Evolutionary conservation across 2,329 filamentous ascomycete species (phyloP), one percentile per base, ranked within the genome.

Genomic region (Byssoonygena ceratinophila): DNA sequence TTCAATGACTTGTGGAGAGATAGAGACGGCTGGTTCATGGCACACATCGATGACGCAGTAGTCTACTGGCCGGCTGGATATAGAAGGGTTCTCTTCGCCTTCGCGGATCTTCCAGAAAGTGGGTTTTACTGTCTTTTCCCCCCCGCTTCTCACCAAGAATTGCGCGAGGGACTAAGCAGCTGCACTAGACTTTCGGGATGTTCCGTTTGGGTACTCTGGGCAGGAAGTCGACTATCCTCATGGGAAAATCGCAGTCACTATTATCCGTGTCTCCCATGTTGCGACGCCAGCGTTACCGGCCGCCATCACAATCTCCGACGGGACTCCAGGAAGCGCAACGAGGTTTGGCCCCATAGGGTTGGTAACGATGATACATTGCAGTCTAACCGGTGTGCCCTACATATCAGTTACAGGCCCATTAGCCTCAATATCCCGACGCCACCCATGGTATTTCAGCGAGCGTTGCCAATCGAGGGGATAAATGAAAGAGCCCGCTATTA

Each of bases 201-300:
- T 39, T 29, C 46, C 46, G 2, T 3, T 27, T 12, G 46, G 34
- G 8, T 27, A 47, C 23, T 23, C 23, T 12, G 29, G 14, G 4
- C 14, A 12, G 1, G 32, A 39, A 29, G 12, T 12, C n/a, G 18
- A 39, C 2, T 39, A 48, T 31, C 32, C 34, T 7, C 20, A 48
- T 7, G 46, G 46, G 1, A 40, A 22, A 34, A 46, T 50, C 8
- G 27, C 47, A 7, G 43, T 51, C 2, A 44, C 53, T 22, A 36
- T 54, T n/a, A 37, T 54, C 20, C 44, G 45, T 11, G 47, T 54
- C 31, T 45, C 43, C 31, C 47, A 43, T 14, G 2, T 41, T 18
- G 0, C 1, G 20, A 23, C 18, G 25, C 14, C 18, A 4, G 43
- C 23, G 16, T 34, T 14, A 8, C 6, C 11, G 16, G 47, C 53